Evolutionary conservation across 352 stramenopile species (phyloP).

Genomic region (Phytopythium vexans): DNA sequence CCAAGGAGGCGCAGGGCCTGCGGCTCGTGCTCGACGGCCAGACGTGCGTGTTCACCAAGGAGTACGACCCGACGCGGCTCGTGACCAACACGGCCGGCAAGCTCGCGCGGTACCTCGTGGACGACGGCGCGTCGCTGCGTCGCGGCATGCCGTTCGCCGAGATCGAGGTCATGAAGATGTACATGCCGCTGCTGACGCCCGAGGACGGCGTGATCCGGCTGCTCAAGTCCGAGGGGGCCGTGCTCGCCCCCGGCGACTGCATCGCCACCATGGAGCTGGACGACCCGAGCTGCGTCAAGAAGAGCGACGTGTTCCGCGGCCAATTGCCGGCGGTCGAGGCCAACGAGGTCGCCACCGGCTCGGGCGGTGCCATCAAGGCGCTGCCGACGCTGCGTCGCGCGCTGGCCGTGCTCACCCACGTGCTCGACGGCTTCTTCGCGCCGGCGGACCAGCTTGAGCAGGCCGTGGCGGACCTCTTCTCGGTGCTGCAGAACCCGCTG

Average conservation of each 20-base stretch:
- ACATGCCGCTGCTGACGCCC: conserved; percentile 98
- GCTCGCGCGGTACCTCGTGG: conserved; percentile 98
- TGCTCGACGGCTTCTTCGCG: conserved; percentile 94
- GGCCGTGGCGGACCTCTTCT: conserved; percentile 87
- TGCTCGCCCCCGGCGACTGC: conserved; percentile 95
- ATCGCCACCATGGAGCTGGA: conserved; percentile 98
- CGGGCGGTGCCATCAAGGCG: conserved; percentile 33
- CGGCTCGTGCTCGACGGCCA: conserved; percentile 93
- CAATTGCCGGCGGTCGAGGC: conserved; percentile 52
- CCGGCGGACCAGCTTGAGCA: conserved; percentile 78
- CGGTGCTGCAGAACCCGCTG: conserved; percentile 59
- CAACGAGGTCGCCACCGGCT: conserved; percentile 24
- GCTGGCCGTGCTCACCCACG: conserved; percentile 85
- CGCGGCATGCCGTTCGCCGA: conserved; percentile 86
- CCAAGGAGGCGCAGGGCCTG: conserved; percentile 87
- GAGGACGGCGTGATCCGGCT: conserved; percentile 96
- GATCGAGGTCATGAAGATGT: conserved; percentile 99
- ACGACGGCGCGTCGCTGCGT: conserved; percentile 90
- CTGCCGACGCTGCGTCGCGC: conserved; percentile 75
- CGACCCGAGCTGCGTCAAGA: conserved; percentile 96
- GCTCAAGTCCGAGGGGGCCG: conserved; percentile 94
- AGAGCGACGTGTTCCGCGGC: conserved; percentile 90
- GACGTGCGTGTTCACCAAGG: conserved; percentile 98
- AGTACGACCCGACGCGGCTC: conserved; percentile 99
- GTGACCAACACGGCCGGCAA: conserved; percentile 98